These are phyloP conservation scores for Parascedosporium putredinis DNA, from an alignment of 2,329 filamentous ascomycete species.

Conservation along the genomic window DNA sequence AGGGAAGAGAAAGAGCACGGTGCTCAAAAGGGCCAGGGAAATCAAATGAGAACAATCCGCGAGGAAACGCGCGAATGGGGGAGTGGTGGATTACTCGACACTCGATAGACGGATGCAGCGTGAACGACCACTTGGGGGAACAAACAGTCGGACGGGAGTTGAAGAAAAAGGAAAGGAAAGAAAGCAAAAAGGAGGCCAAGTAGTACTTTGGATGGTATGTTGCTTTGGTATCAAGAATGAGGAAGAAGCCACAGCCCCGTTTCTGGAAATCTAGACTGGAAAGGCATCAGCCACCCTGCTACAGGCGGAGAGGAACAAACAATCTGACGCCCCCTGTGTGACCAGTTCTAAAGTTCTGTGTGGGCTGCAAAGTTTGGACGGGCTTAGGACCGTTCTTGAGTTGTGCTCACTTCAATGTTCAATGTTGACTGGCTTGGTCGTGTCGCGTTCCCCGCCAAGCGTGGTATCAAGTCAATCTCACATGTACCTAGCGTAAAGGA, in stretches of 20 bases:
- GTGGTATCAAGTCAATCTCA: background rate
- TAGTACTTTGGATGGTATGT: background rate
- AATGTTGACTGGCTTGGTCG: too few species aligned
- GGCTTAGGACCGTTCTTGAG: too few species aligned
- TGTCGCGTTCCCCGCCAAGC: background rate
- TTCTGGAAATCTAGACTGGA: background rate
- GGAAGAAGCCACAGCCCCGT: constrained; percentile 5
- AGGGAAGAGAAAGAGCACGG: background rate
- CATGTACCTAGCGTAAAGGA: too few species aligned
- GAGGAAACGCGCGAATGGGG: too few species aligned
- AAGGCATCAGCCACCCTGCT: constrained; percentile 3
- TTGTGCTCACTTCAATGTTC: too few species aligned
- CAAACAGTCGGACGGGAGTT: background rate
- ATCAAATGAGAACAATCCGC: too few species aligned
- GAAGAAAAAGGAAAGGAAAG: background rate
- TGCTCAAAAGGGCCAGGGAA: background rate
- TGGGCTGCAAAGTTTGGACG: background rate
- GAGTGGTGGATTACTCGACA: too few species aligned
- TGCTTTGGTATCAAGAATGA: background rate
- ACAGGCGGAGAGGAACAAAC: too few species aligned
- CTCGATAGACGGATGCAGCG: too few species aligned
- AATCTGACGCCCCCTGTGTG: too few species aligned
- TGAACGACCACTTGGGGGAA: too few species aligned
- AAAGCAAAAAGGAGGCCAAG: too few species aligned
- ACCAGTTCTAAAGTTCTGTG: background rate